These are phyloP conservation scores for Aegilops umbellulata DNA, from an alignment of 176 grass and related monocot genomes.

Conservation along the genomic window DNA sequence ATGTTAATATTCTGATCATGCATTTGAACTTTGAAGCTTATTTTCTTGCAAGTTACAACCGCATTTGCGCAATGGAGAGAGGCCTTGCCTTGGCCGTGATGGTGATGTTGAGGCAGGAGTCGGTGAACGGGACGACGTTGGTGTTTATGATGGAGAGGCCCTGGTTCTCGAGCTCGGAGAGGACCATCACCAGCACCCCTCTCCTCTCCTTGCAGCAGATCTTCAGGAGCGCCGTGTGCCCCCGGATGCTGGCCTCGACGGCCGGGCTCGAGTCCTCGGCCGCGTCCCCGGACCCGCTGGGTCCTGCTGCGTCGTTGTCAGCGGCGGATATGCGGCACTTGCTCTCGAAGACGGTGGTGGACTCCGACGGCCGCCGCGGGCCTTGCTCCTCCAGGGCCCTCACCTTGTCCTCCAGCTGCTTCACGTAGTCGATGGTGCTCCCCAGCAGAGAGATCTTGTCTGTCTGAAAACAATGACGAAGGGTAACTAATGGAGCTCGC, in stretches of 20 bases:
- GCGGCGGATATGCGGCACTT: slow-evolving; percentile 32
- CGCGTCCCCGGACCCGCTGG: neutral
- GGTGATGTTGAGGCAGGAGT: slow-evolving; percentile 52
- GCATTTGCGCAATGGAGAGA: neutral
- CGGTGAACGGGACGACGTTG: slow-evolving; percentile 43
- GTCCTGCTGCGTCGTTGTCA: neutral
- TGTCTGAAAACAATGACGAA: slow-evolving; percentile 34
- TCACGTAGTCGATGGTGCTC: slow-evolving; percentile 53
- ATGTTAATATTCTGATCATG: neutral
- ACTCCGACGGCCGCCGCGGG: slow-evolving; percentile 19
- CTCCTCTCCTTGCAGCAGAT: slow-evolving; percentile 51
- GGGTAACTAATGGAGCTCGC: neutral
- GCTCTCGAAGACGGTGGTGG: slow-evolving; percentile 41
- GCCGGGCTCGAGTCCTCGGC: neutral
- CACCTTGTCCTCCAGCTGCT: slow-evolving; percentile 55
- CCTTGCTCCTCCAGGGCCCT: slow-evolving; percentile 47
- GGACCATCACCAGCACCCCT: slow-evolving; percentile 47
- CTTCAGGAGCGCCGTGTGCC: slow-evolving; percentile 41
- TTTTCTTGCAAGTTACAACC: neutral
- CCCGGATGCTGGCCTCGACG: slow-evolving; percentile 49
- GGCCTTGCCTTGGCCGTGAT: slow-evolving; percentile 48
- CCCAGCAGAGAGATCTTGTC: slow-evolving; percentile 71
- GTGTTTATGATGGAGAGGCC: slow-evolving; percentile 55
- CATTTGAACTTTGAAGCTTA: neutral
- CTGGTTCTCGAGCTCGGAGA: slow-evolving; percentile 56